phyloP scores from a whole-genome alignment of 2,329 filamentous ascomycete species.

The Botryotinia convoluta region DNA sequence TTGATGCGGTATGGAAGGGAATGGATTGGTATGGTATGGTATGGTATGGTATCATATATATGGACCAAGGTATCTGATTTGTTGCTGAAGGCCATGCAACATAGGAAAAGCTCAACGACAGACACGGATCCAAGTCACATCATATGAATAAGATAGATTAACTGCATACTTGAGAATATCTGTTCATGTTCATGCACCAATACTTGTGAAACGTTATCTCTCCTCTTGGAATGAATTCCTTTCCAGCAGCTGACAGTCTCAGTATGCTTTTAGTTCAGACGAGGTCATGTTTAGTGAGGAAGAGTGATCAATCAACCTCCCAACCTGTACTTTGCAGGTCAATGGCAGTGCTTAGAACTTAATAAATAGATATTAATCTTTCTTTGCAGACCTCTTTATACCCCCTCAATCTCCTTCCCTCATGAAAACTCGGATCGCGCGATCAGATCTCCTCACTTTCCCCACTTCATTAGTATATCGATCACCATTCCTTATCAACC shows the following conservation, averaged over 20 bases:
- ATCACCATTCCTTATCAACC: neutral
- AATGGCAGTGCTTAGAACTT: neutral
- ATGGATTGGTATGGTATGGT: neutral
- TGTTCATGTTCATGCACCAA: neutral
- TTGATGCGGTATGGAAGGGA: neutral
- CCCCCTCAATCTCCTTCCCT: neutral
- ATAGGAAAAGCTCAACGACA: neutral
- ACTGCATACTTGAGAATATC: neutral
- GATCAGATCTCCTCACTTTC: neutral
- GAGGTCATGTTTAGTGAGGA: neutral
- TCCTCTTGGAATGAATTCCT: neutral
- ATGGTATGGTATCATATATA: constrained; percentile 2
- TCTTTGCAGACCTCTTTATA: neutral
- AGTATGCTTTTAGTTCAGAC: neutral
- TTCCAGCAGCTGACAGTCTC: neutral
- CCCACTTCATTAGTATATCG: neutral
- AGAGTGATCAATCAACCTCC: neutral
- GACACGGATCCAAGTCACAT: neutral
- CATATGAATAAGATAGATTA: constrained; percentile 1
- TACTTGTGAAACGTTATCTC: neutral
- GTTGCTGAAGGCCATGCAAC: neutral
- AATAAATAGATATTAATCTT: neutral
- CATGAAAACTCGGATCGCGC: neutral
- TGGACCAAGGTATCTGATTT: neutral
- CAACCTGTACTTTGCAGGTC: neutral